These are phyloP conservation scores for Fusarium kyushuense DNA, from an alignment of 2,329 filamentous ascomycete genomes.

Conservation along the genomic window DNA sequence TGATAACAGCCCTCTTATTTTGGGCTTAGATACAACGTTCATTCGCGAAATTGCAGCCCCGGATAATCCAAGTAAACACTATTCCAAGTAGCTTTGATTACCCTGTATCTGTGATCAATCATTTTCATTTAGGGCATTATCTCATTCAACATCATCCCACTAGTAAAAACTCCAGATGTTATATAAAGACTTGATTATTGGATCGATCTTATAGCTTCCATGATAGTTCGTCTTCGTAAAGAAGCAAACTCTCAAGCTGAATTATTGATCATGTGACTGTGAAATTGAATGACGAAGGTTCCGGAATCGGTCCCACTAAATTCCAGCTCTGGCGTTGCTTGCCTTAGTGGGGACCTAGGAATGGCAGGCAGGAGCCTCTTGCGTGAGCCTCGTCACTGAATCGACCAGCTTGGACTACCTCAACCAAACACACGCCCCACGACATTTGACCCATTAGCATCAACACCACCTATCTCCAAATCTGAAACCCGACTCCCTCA, in stretches of 20 bases:
- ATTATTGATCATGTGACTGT: constrained; percentile 33
- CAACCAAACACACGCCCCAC: constrained; percentile 46
- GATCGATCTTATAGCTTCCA: not conserved
- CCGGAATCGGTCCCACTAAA: constrained; percentile 42
- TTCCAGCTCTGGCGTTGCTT: constrained; percentile 37
- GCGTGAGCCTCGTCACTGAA: constrained; percentile 53
- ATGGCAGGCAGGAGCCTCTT: constrained; percentile 56
- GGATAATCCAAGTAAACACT: not conserved
- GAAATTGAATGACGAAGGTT: constrained; percentile 10
- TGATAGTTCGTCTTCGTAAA: not conserved
- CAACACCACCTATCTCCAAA: constrained; percentile 34
- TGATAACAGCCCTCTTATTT: too few relatives aligned
- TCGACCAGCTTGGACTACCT: constrained; percentile 43
- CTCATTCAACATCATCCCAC: not conserved
- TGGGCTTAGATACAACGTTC: too few relatives aligned
- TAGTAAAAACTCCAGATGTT: too few relatives aligned
- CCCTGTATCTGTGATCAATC: not conserved
- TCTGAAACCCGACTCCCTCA: constrained; percentile 3
- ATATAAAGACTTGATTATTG: not conserved
- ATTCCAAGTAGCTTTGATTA: not conserved
- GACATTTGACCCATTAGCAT: constrained; percentile 41
- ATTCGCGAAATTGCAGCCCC: too few relatives aligned
- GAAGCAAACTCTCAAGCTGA: too few relatives aligned
- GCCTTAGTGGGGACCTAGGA: constrained; percentile 33
- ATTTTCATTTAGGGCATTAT: not conserved